These are phyloP conservation scores for Cyclocybe cylindracea DNA, from an alignment of 768 basidiomycete species.

Conservation along the genomic window DNA sequence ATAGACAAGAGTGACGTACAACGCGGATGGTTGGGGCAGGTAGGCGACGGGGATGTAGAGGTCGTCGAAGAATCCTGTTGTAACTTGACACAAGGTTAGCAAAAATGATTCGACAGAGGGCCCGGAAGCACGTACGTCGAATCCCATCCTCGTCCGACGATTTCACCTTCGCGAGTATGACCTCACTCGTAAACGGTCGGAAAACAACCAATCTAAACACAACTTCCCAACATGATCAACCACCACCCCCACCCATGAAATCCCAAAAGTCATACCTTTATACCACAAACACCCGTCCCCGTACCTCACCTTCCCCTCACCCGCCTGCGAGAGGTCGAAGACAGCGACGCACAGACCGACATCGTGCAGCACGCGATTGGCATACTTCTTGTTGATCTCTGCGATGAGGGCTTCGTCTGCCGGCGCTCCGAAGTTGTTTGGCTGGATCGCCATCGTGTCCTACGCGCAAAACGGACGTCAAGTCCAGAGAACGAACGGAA, in stretches of 20 bases:
- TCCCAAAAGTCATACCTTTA: constrained; percentile 58
- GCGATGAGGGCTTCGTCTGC: constrained; percentile 78
- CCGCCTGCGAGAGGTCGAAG: constrained; percentile 83
- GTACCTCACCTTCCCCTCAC: constrained; percentile 92
- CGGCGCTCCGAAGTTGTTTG: constrained; percentile 79
- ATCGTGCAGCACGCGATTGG: constrained; percentile 87
- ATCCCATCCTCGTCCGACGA: constrained; percentile 86
- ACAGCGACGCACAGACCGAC: constrained; percentile 90
- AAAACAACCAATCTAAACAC: constrained; percentile 91
- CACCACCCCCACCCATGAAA: not conserved
- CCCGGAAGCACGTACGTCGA: constrained; percentile 54
- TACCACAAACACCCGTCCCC: constrained; percentile 97
- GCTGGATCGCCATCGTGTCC: constrained; percentile 92
- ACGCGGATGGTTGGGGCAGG: constrained; percentile 80
- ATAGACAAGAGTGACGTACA: constrained; percentile 46
- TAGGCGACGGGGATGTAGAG: constrained; percentile 81
- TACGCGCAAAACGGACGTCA: constrained; percentile 25
- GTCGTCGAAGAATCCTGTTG: constrained; percentile 92
- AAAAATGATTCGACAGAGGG: not conserved
- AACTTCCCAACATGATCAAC: constrained; percentile 42
- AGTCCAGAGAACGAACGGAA: constrained; percentile 1
- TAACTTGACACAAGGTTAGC: constrained; percentile 47
- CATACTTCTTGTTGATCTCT: constrained; percentile 94
- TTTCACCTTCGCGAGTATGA: constrained; percentile 86
- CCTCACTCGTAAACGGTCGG: constrained; percentile 87